Evolutionary conservation across 306 rosid species (phyloP).

Genomic region (Cercis canadensis): DNA sequence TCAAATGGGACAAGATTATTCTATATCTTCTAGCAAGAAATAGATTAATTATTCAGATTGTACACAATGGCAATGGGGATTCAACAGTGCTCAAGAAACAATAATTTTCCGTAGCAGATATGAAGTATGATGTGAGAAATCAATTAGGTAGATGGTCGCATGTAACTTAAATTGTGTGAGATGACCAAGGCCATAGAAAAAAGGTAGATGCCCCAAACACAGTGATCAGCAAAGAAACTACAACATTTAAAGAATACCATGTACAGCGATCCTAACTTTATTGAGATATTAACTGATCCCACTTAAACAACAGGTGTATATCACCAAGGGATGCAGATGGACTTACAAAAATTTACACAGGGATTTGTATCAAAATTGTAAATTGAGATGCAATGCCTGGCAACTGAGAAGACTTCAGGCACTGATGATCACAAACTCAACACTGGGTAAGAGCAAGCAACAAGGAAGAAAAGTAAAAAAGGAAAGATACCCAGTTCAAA

Average conservation of each 20-base stretch:
- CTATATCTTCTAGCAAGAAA: slow-evolving; percentile 15
- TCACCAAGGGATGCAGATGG: slow-evolving; percentile 1
- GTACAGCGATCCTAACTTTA: slow-evolving; percentile 6
- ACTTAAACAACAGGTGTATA: slow-evolving; percentile 12
- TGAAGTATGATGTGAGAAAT: slow-evolving; percentile 1
- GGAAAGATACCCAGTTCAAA: slow-evolving; percentile 17
- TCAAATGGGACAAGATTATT: slow-evolving; percentile 6
- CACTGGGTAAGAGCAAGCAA: slow-evolving; percentile 18
- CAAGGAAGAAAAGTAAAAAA: slow-evolving; percentile 2
- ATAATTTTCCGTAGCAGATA: slow-evolving; percentile 3
- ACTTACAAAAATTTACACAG: not conserved
- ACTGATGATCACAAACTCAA: slow-evolving; percentile 31
- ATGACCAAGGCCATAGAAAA: slow-evolving; percentile 5
- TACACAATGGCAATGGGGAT: not conserved
- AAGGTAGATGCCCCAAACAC: not conserved
- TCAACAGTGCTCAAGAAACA: slow-evolving; percentile 1
- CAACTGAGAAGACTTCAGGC: slow-evolving; percentile 29
- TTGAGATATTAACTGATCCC: not conserved
- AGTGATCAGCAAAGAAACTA: slow-evolving; percentile 22
- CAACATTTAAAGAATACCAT: not conserved
- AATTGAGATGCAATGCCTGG: slow-evolving; percentile 26
- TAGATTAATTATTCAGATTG: not conserved
- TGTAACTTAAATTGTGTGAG: slow-evolving; percentile 2
- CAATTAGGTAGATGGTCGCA: slow-evolving; percentile 8
- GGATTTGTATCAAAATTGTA: slow-evolving; percentile 31